Base-by-base conservation (phyloP, 805 yeast genomes). In the Barnettozyma salicaria region DNA sequence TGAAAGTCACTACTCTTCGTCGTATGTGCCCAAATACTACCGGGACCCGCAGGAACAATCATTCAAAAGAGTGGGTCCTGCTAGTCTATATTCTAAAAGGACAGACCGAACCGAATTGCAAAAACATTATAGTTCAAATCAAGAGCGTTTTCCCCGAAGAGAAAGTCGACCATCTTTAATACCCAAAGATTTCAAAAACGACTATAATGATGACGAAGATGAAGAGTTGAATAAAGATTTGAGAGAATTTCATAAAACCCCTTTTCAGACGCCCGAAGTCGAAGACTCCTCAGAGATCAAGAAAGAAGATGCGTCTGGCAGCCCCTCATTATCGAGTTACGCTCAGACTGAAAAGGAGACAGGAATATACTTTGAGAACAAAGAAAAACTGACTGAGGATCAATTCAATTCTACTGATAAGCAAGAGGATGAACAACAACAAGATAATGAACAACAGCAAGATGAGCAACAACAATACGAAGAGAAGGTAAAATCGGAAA, bases 131-230 rank as follows among this genome's bases (percentile, higher is more conserved):
- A 26, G 14, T 21, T 7, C 37, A 18, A 25, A 34, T 5, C 3
- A 34, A n/a, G 30, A 31, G 13, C 34, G 36, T 30, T 30, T 27
- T n/a, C 27, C 14, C 20, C 25, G 24, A 30, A 25, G 28, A 33
- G 20, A 32, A 13, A 13, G 36, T n/a, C 32, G 44, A 16, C 52
- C 56, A 11, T 50, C 55, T 4, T 36, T 53, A 12, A 52, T 53
- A 48, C 56, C 58, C 39, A 43, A 43, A 27, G 45, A 52, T 29
- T 53, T 48, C 36, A 50, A 45, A 28, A 47, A 48, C 38, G 45
- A 47, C 9, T 41, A 45, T 11, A 37, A 43, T 16, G 50, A 53
- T 17, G 55, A 53, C 1, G 52, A 48, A 10, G 54, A 52, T 19
- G 49, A 41, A 9, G 43, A 43, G 2, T 21, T 45, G n/a, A 47